A percentile compares a stretch with the other conserved stretches of the same genome.
Conservation (phyloP, 2,329 filamentous ascomycete species). For the Pseudogymnoascus sp. region DNA sequence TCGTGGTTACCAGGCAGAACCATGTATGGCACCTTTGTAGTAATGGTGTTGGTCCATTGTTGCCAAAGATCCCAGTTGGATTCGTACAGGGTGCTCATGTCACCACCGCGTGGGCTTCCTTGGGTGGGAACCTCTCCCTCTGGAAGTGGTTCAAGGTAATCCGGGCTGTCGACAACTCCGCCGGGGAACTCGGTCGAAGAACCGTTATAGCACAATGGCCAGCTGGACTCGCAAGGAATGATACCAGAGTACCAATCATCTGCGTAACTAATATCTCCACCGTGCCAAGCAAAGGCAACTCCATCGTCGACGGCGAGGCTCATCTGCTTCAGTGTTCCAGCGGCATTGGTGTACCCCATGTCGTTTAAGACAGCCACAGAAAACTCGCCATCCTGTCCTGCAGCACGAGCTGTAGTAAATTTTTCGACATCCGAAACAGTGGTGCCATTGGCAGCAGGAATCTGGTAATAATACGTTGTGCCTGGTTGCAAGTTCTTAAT, state of each 20-base stretch:
- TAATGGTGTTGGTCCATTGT: conserved; percentile 36
- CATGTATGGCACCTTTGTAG: conserved; percentile 12
- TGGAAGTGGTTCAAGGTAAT: conserved; percentile 39
- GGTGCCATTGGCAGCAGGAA: conserved; percentile 41
- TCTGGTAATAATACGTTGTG: conserved; percentile 45
- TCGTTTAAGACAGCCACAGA: conserved; percentile 42
- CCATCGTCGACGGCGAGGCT: conserved; percentile 35
- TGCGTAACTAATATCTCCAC: conserved; percentile 44
- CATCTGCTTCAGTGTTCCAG: conserved; percentile 40
- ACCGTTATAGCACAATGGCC: conserved; percentile 47
- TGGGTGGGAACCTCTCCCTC: conserved; percentile 38
- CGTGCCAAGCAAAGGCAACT: conserved; percentile 45
- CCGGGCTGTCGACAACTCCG: conserved; percentile 22
- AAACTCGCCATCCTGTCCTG: conserved; percentile 37
- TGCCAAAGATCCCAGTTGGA: conserved; percentile 44
- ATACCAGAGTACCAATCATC: conserved; percentile 46
- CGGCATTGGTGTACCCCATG: conserved; percentile 47
- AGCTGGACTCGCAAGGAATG: conserved; percentile 38
- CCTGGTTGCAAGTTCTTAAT: conserved; percentile 34
- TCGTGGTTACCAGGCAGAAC: conserved; percentile 40
- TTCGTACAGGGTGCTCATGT: conserved; percentile 43
- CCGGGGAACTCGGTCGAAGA: conserved; percentile 33
- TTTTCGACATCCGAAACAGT: conserved; percentile 38
- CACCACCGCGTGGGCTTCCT: conserved; percentile 39
- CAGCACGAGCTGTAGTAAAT: conserved; percentile 39